Percentiles rank a stretch among this genome's conserved stretches.
Conservation (phyloP, 257 asterid genomes). For the Primulina eburnea region DNA sequence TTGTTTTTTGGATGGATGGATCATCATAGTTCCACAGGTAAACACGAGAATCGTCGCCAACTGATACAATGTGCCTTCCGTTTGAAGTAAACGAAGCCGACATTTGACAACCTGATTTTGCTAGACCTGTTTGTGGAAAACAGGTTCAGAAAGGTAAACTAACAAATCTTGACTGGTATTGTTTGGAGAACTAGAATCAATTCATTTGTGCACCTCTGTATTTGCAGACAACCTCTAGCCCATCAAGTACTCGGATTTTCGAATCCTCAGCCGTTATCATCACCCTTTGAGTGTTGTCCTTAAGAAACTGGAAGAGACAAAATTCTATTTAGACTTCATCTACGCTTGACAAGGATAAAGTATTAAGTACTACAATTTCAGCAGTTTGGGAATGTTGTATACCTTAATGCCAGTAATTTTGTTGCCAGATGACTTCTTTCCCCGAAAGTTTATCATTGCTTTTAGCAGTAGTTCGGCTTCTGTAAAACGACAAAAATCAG, state of each 20-base stretch:
- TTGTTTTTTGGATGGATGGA: slow-evolving; percentile 35
- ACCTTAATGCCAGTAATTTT: slow-evolving; percentile 94
- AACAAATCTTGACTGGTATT: neutral
- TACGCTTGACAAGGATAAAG: neutral
- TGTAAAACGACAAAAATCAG: slow-evolving; percentile 19
- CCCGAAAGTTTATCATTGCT: slow-evolving; percentile 49
- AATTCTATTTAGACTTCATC: slow-evolving; percentile 17
- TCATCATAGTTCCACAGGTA: slow-evolving; percentile 69
- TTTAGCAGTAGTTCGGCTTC: slow-evolving; percentile 43
- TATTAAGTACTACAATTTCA: neutral
- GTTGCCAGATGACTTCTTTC: slow-evolving; percentile 59
- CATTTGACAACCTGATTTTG: slow-evolving; percentile 65
- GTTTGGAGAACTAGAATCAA: neutral
- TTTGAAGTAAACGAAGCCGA: slow-evolving; percentile 64
- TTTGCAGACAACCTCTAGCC: slow-evolving; percentile 65
- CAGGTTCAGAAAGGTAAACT: neutral
- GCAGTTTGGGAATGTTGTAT: slow-evolving; percentile 13
- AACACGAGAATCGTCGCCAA: slow-evolving; percentile 67
- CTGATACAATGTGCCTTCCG: slow-evolving; percentile 65
- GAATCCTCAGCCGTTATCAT: slow-evolving; percentile 88
- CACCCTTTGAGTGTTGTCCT: slow-evolving; percentile 42
- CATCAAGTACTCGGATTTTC: slow-evolving; percentile 72
- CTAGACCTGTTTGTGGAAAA: slow-evolving; percentile 36
- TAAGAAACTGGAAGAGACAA: slow-evolving; percentile 47
- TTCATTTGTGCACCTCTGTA: slow-evolving; percentile 54